Conservation (phyloP, 176 grass and related monocot genomes). For the Avena atlantica region DNA sequence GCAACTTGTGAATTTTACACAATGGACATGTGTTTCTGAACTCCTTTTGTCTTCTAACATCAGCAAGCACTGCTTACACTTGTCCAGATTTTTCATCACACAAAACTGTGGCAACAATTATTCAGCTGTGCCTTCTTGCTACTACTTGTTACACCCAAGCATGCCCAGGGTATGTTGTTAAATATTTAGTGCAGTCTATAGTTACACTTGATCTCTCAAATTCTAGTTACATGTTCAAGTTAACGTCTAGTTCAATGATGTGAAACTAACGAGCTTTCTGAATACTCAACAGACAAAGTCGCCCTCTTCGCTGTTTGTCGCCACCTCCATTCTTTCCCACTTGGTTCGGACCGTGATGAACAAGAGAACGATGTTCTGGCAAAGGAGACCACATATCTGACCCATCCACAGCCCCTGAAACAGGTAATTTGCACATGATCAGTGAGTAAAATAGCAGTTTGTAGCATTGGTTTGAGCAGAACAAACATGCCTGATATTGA, state of each 20-base stretch:
- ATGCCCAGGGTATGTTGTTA: conserved; percentile 2
- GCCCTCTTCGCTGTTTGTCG: conserved; percentile 18
- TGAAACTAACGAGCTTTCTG: neutral
- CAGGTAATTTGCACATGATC: neutral
- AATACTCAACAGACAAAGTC: conserved; percentile 25
- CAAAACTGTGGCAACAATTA: conserved; percentile 29
- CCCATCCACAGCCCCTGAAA: conserved; percentile 61
- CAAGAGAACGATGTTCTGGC: conserved; percentile 47
- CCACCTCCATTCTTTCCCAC: conserved; percentile 48
- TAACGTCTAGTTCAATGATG: neutral
- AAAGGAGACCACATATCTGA: conserved; percentile 52
- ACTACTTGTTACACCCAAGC: conserved; percentile 7
- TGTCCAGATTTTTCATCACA: neutral
- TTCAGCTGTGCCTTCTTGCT: conserved; percentile 17
- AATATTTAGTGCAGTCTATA: neutral
- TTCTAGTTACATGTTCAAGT: neutral
- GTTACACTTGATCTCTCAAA: conserved; percentile 21
- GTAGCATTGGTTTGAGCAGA: neutral
- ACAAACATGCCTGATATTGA: neutral
- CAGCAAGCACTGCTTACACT: neutral
- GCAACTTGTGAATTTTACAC: neutral
- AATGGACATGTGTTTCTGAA: neutral
- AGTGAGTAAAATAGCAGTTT: neutral
- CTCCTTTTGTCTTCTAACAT: neutral
- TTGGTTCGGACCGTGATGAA: conserved; percentile 51